phyloP scores from a whole-genome alignment of 2,329 filamentous ascomycete genomes.

The Arthrobotrys sphaeroides region DNA sequence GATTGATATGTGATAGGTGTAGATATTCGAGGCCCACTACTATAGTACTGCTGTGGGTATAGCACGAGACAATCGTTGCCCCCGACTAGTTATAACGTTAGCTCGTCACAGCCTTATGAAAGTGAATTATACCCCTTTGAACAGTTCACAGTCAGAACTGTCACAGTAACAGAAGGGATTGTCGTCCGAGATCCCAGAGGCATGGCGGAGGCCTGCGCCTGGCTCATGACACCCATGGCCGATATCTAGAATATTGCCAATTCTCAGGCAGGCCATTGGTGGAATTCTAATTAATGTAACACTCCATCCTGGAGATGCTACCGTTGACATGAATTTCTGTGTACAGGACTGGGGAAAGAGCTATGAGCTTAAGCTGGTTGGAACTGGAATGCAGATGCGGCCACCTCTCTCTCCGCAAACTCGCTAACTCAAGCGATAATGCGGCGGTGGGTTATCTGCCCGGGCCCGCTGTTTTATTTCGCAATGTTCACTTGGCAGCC shows the following conservation, averaged over 20 bases:
- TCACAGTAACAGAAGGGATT: neutral
- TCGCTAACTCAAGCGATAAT: constrained; percentile 52
- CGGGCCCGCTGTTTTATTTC: constrained; percentile 31
- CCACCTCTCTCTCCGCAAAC: constrained; percentile 29
- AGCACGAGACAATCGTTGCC: neutral
- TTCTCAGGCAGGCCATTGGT: neutral
- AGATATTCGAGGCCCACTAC: neutral
- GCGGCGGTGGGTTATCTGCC: constrained; percentile 23
- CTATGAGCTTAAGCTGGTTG: constrained; percentile 21
- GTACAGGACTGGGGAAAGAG: too few relatives aligned
- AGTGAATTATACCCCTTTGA: neutral
- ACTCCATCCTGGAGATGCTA: constrained; percentile 14
- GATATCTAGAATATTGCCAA: too few relatives aligned
- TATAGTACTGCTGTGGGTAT: too few relatives aligned
- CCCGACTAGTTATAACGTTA: too few relatives aligned
- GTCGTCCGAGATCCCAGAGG: neutral
- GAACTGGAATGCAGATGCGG: constrained; percentile 39
- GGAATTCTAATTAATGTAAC: constrained; percentile 15
- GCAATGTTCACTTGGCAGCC: constrained; percentile 52
- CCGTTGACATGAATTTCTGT: too few relatives aligned
- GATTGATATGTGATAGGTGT: neutral
- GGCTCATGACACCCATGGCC: too few relatives aligned
- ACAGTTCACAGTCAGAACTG: neutral
- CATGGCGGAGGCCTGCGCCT: too few relatives aligned
- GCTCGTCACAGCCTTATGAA: neutral